phyloP scores from a whole-genome alignment of 495 filamentous ascomycete genomes.

The Penicillium flavigenum region DNA sequence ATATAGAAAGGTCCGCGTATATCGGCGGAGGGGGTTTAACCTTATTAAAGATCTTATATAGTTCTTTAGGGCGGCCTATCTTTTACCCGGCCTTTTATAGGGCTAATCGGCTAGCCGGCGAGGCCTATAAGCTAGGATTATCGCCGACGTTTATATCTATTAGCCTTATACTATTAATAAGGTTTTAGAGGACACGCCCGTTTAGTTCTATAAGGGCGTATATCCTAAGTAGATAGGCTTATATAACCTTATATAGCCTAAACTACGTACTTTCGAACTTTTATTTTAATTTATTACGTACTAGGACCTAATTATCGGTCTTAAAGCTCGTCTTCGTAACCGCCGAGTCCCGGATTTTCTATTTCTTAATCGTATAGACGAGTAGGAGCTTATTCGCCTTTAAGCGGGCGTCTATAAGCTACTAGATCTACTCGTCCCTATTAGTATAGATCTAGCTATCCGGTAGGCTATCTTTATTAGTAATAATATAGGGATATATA shows the following conservation, averaged over 20 bases:
- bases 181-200: not conserved
- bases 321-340: not conserved
- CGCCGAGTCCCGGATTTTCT: not conserved
- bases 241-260: not conserved
- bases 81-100: fast-evolving
- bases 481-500: not conserved
- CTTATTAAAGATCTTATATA: not conserved
- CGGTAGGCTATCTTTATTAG: not conserved
- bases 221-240: not conserved
- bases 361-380: not conserved
- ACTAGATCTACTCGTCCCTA: not conserved
- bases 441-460: not conserved
- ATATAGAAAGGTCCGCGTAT: not conserved
- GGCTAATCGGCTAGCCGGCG: fast-evolving
- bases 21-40: not conserved
- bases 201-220: not conserved
- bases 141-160: no score
- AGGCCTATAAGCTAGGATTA: no score
- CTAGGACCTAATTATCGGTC: not conserved
- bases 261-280: not conserved
- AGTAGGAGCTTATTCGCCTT: not conserved
- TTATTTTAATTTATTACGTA: not conserved
- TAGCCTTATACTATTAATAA: not conserved
- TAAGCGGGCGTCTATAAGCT: not conserved
- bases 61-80: not conserved